Evolutionary conservation across 805 yeast genomes (phyloP), one percentile per base, ranked within the genome.

Genomic region (Wickerhamomyces xylosicus): DNA sequence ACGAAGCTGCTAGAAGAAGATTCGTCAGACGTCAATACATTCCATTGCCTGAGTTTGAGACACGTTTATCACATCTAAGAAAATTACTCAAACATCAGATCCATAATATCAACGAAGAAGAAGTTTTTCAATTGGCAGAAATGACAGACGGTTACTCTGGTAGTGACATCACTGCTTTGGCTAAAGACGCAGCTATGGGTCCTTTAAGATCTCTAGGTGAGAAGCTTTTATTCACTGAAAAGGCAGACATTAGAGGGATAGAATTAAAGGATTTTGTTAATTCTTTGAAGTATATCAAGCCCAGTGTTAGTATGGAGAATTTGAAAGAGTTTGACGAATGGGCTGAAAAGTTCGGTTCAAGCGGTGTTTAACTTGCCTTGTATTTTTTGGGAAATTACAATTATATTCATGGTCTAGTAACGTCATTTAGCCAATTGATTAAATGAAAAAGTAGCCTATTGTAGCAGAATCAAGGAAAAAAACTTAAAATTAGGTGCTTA

Each of bases 141-240:
- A 49, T 83, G 47, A 85, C 95, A 0, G 77, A 79, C n/a, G 92
- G 86, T 1, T 86, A 80, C 58, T 85, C 95, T 13, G 97, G 97
- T 1, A 80, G 94, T 47, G 98, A 90, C 59, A 75, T 90, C 36
- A 92, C 97, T 0, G 94, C 97, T 1, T 63, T 90, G 45, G 95
- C 97, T 2, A 92, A 92, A 59, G 98, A 90, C 54, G 94, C 97
- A 3, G 98, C 97, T 1, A 90, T 90, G 97, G 95, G 95, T 3
- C 97, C 98, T 1, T 67, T 92, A 35, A 68, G 98, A 46, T 79
- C 86, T 22, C 64, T 92, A 27, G 97, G 97, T 5, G 97, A 90
- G 41, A 77, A 81, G 39, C 66, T 92, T 41, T 64, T 90, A 47
- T 62, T 67, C 31, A 74, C 76, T 0, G 68, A 85, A 8, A 80